phyloP scores from a whole-genome alignment of 2,329 filamentous ascomycete species.

The Nemania sp. region DNA sequence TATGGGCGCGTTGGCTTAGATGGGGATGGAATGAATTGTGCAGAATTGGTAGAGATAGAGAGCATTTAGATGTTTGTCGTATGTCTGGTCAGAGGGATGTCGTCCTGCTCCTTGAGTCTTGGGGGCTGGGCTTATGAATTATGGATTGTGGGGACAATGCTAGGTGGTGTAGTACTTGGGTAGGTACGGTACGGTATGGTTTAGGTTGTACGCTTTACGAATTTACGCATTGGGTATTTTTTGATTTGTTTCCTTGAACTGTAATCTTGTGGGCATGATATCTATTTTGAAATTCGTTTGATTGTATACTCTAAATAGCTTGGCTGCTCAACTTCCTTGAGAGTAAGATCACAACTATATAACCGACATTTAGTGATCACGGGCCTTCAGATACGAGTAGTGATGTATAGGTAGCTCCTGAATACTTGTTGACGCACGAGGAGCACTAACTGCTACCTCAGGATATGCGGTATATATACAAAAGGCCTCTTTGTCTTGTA shows the following conservation, averaged over 20 bases:
- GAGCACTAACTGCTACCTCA: too few species aligned
- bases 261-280: too few species aligned
- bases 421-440: too few species aligned
- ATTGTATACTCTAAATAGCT: neutral
- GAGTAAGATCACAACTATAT: neutral
- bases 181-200: neutral
- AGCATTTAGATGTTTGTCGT: neutral
- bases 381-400: too few species aligned
- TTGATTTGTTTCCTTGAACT: neutral
- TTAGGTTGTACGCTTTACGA: slow-evolving; percentile 23
- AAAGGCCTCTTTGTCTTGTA: too few species aligned
- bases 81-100: neutral
- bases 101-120: neutral
- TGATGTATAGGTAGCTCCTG: too few species aligned
- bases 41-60: neutral
- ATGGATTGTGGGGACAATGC: neutral
- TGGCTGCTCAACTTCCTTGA: neutral
- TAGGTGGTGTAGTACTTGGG: neutral
- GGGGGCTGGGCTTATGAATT: neutral
- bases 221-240: neutral
- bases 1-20: slow-evolving; percentile 77
- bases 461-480: too few species aligned
- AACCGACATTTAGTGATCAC: too few species aligned
- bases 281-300: neutral
- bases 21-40: neutral